These are phyloP conservation scores for Durotheca rogersii DNA, from an alignment of 495 filamentous ascomycete species.

Conservation along the genomic window DNA sequence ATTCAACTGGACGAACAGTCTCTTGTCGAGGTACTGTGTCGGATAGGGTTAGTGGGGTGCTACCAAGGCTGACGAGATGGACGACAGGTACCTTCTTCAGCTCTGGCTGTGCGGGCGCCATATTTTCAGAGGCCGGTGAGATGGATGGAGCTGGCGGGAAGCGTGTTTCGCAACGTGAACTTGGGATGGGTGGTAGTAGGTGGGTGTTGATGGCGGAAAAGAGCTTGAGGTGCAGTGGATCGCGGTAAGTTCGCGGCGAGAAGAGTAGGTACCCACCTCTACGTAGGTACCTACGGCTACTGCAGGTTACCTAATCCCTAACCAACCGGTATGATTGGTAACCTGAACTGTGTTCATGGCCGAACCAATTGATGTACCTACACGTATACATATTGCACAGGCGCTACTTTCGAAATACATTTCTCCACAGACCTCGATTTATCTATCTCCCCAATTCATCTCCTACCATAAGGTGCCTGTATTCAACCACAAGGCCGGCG, in stretches of 20 bases:
- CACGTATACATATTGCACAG: too few relatives aligned
- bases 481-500: too few relatives aligned
- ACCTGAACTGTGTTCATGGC: too few relatives aligned
- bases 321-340: too few relatives aligned
- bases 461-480: too few relatives aligned
- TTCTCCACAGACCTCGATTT: too few relatives aligned
- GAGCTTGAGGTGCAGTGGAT: constrained; percentile 14
- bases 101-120: constrained; percentile 99
- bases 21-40: constrained; percentile 94
- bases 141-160: constrained; percentile 16
- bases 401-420: too few relatives aligned
- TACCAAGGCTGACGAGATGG: neutral
- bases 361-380: too few relatives aligned
- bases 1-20: constrained; percentile 95
- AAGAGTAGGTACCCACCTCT: too few relatives aligned
- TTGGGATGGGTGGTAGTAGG: constrained; percentile 1
- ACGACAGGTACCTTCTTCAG: constrained; percentile 79
- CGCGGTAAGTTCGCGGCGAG: neutral
- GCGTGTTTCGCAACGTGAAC: constrained; percentile 2
- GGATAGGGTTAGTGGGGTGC: constrained; percentile 9
- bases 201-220: constrained; percentile 20
- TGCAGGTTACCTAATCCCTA: too few relatives aligned
- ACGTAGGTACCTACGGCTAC: too few relatives aligned
- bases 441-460: too few relatives aligned
- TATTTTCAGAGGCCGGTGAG: constrained; percentile 48